phyloP scores from a whole-genome alignment of 441 rosid species.

The Bocquillonia castaneifolia region DNA sequence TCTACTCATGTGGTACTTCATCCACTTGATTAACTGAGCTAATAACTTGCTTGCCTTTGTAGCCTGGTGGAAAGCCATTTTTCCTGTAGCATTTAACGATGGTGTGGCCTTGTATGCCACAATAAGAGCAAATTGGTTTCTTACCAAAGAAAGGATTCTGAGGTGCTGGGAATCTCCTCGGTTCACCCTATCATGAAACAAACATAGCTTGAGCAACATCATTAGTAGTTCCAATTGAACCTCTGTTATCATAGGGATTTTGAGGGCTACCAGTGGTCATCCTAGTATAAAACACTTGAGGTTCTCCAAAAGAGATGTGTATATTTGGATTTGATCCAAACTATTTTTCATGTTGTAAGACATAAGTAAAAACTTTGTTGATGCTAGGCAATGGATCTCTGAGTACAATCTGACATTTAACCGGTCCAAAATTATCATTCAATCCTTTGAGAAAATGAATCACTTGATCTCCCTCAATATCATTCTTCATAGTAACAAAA shows the following conservation, averaged over 20 bases:
- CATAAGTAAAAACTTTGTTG: neutral
- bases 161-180: too few species aligned
- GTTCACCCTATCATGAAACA: too few species aligned
- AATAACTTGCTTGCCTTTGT: too few species aligned
- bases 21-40: too few species aligned
- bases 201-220: too few species aligned
- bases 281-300: neutral
- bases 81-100: neutral
- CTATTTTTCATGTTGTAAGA: neutral
- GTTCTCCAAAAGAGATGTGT: neutral
- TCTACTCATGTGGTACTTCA: too few species aligned
- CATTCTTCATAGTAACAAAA: neutral
- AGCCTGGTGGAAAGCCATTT: neutral
- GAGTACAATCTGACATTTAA: neutral
- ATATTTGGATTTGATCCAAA: too few species aligned
- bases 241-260: too few species aligned
- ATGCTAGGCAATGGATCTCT: neutral
- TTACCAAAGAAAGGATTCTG: too few species aligned
- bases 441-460: neutral
- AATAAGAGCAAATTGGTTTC: neutral
- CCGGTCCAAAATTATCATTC: neutral
- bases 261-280: neutral
- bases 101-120: neutral
- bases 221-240: too few species aligned
- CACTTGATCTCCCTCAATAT: neutral